Base-by-base conservation (phyloP, 768 basidiomycete genomes). In the Auriculariales sp. region DNA sequence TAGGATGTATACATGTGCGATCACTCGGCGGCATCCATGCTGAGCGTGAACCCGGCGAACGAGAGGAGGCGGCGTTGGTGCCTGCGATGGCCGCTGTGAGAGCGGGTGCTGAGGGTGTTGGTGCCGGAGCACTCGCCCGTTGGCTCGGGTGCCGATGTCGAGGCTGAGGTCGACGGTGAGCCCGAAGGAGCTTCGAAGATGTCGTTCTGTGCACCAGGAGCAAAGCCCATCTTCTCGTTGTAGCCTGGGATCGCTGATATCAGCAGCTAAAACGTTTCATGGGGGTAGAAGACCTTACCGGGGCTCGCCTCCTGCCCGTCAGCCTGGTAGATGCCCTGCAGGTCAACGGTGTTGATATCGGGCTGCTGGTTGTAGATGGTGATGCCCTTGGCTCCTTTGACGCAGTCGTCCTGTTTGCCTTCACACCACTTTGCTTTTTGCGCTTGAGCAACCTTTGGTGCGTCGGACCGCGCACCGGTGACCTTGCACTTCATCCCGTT, bases 281-380 rank as follows among this genome's bases (percentile, higher is more conserved):
- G 15, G 31, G 31, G 15, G 31, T 9, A 32, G 31, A 32, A 32
- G 15, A 7, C 9, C 31, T 9, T 32, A 32, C 31, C 31, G 15
- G 31, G 31, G 15, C 31, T 32, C 7, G 9, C 9, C 31, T 15
- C 7, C 9, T 32, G 9, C 7, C 31, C 31, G 31, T 32, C 31
- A 32, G 31, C 31, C 31, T 32, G 31, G 9, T 9, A 9, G 7
- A 25, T 19, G 22, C 44, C 33, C 12, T 9, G 31, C 7, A 9
- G 9, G 9, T 7, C 31, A 32, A 32, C 15, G 15, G 7, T 32
- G 31, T 32, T 32, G 31, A 32, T 32, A 9, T 7, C 7, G 9
- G 31, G 31, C 31, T 32, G 9, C 32, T 36, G 33, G 28, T 51
- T 46, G 50, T 50, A 52, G 34, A 27, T 3, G 24, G 44, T 47